Conservation (phyloP, 2,329 filamentous ascomycete species). For the Elsinoe arachidis region DNA sequence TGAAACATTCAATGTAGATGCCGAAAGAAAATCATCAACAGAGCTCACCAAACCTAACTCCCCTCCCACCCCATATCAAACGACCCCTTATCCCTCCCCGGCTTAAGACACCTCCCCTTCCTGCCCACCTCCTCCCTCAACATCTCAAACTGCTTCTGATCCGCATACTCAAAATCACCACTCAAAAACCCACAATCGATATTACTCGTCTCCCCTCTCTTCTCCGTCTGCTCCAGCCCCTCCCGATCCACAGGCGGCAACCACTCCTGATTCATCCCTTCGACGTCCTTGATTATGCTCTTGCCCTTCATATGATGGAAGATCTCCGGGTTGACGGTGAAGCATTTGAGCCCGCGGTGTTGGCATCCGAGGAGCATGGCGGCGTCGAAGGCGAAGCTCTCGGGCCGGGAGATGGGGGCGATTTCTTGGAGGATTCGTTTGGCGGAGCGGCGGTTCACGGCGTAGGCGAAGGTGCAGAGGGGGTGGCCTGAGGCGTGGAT, state of each 20-base stretch:
- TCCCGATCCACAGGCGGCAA: conserved; percentile 3
- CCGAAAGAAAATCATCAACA: too few species aligned
- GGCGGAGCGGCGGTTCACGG: conserved; percentile 32
- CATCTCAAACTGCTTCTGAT: conserved; percentile 25
- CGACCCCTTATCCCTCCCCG: background rate
- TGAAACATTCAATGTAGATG: too few species aligned
- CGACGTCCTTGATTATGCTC: background rate
- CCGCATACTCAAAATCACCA: conserved; percentile 30
- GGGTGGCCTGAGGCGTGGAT: conserved; percentile 36
- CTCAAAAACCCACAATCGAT: conserved; percentile 32
- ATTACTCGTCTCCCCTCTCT: conserved; percentile 20
- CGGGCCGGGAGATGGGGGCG: conserved; percentile 22
- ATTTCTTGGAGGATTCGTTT: conserved; percentile 28
- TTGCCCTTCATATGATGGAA: conserved; percentile 32
- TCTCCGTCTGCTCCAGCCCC: conserved; percentile 6
- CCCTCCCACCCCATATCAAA: conserved; percentile 5
- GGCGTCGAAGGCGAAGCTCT: conserved; percentile 33
- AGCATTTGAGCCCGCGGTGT: conserved; percentile 29
- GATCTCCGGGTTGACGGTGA: conserved; percentile 31
- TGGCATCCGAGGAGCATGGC: conserved; percentile 32
- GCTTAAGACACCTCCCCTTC: conserved; percentile 21
- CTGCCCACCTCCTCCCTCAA: conserved; percentile 31
- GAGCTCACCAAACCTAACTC: background rate
- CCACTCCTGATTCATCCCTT: conserved; percentile 6
- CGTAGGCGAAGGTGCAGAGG: conserved; percentile 39